Base-by-base conservation (phyloP, 495 filamentous ascomycete genomes). In the Hyaloscypha finlandica region DNA sequence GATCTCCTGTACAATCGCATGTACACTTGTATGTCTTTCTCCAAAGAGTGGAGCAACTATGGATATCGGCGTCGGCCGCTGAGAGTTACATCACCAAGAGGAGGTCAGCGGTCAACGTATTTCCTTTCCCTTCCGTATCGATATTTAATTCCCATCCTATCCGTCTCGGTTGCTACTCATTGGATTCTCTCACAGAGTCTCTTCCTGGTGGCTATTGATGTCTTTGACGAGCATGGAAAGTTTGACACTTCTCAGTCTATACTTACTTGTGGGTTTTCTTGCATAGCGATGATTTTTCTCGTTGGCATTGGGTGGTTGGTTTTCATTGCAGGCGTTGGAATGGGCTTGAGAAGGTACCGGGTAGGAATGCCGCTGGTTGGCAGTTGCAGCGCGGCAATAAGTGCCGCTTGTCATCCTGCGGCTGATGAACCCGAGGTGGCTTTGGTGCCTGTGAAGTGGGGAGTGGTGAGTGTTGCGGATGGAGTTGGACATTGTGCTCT, bases 81-180 rank as follows among this genome's bases (percentile, higher is more conserved):
- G 1, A 77, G 85, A 4, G 82, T 88, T 5, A 82, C 83, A 0
- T 70, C 71, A 14, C 81, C 83, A 0, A 64, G 70, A 48, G 76
- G 76, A 1, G 59, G 65, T 11, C 79, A 84, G 64, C 72, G 75
- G 32, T 69, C 72, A 5, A 81, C 79, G 2, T 82, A 84, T 69
- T 80, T 76, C 64, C 79, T 85, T 0, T 75, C 77, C 25, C 74
- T 85, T 9, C 81, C 82, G 0, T 84, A 79, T 53, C 70, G 70
- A 16, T 83, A 78, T 67, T 71, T 68, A 9, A 35, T 83, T 14
- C 78, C 81, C 1, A 72, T 85, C 0, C 48, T 79, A 0, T 39
- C 66, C 14, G 32, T 73, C 22, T 74, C 72, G 1, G 57, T 65
- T 29, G 14, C 69, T 0, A 59, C 73, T 16, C 71, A 73, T 56